phyloP scores from a whole-genome alignment of 2,329 filamentous ascomycete genomes.

The Epicoccum nigrum region DNA sequence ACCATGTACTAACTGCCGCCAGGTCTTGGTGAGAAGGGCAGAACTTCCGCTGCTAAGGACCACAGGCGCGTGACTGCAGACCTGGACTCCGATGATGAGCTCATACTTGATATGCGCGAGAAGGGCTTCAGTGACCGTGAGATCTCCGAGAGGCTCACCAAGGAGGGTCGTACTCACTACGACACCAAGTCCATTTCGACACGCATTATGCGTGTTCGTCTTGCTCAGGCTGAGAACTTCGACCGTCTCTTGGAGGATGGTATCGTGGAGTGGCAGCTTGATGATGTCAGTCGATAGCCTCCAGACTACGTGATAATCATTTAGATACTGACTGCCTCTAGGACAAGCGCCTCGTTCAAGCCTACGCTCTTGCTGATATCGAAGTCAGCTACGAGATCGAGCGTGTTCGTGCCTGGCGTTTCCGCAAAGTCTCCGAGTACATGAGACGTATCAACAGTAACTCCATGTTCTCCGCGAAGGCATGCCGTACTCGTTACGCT shows the following conservation, averaged over 20 bases:
- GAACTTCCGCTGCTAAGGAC: no score
- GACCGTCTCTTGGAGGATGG: constrained; percentile 55
- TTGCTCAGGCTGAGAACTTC: constrained; percentile 50
- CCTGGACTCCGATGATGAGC: constrained; percentile 56
- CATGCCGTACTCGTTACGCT: constrained; percentile 54
- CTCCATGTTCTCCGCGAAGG: constrained; percentile 54
- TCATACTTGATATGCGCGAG: constrained; percentile 53
- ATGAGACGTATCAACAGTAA: constrained; percentile 49
- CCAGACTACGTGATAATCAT: no score
- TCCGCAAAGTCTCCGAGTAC: constrained; percentile 51
- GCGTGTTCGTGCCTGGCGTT: constrained; percentile 52
- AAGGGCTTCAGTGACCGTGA: constrained; percentile 52
- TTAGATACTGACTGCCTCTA: constrained; percentile 28
- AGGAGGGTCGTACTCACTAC: constrained; percentile 53
- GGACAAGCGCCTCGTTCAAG: constrained; percentile 53
- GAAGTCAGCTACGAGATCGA: constrained; percentile 51
- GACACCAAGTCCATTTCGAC: constrained; percentile 56
- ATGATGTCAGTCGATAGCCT: constrained; percentile 56
- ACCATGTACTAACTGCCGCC: background rate
- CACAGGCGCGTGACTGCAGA: constrained; percentile 51
- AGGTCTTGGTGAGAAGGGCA: constrained; percentile 32
- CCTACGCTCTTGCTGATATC: constrained; percentile 51
- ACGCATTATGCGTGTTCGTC: constrained; percentile 54
- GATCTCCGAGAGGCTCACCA: constrained; percentile 50
- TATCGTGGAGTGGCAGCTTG: constrained; percentile 56